Percentiles rank a stretch among this genome's conserved stretches.
phyloP scores from a whole-genome alignment of 352 stramenopile genomes.

The Phytophthora agathidicida region DNA sequence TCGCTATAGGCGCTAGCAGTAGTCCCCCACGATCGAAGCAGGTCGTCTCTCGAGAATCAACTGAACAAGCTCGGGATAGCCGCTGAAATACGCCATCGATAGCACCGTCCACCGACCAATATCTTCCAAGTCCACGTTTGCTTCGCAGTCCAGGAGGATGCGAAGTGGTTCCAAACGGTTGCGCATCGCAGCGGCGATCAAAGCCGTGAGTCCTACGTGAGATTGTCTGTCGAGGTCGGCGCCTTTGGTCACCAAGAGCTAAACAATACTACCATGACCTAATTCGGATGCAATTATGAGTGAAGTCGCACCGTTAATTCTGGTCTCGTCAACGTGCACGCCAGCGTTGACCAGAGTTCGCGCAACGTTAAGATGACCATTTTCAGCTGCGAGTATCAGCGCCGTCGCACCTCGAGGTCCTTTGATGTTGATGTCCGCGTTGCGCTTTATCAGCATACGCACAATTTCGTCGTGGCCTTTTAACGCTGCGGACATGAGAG shows the following conservation, averaged over 20 bases:
- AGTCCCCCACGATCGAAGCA: too few species aligned
- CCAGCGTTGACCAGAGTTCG: slow-evolving; percentile 1
- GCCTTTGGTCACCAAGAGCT: slow-evolving; percentile 8
- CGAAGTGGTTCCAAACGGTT: slow-evolving; percentile 12
- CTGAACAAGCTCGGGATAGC: slow-evolving; percentile 19
- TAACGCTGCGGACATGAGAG: slow-evolving; percentile 2
- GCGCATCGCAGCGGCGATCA: slow-evolving; percentile 12
- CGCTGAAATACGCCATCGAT: slow-evolving; percentile 21
- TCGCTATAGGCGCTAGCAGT: too few species aligned
- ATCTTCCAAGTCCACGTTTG: slow-evolving; percentile 14
- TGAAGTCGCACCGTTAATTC: slow-evolving; percentile 6
- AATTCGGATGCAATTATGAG: slow-evolving; percentile 12
- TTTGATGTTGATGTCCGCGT: slow-evolving; percentile 7
- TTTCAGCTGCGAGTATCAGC: slow-evolving; percentile 6
- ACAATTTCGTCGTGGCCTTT: slow-evolving; percentile 5
- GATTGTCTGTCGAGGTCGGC: slow-evolving; percentile 8
- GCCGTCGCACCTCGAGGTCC: slow-evolving; percentile 7
- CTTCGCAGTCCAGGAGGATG: slow-evolving; percentile 14
- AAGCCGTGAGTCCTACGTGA: not conserved
- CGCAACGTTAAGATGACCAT: slow-evolving; percentile 1
- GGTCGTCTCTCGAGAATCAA: slow-evolving; percentile 13
- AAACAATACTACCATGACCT: slow-evolving; percentile 7
- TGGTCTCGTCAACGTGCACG: slow-evolving; percentile 8
- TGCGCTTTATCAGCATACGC: slow-evolving; percentile 2
- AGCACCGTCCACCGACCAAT: slow-evolving; percentile 2